Evolutionary conservation across 306 rosid species (phyloP).

Genomic region (Quercus alba): DNA sequence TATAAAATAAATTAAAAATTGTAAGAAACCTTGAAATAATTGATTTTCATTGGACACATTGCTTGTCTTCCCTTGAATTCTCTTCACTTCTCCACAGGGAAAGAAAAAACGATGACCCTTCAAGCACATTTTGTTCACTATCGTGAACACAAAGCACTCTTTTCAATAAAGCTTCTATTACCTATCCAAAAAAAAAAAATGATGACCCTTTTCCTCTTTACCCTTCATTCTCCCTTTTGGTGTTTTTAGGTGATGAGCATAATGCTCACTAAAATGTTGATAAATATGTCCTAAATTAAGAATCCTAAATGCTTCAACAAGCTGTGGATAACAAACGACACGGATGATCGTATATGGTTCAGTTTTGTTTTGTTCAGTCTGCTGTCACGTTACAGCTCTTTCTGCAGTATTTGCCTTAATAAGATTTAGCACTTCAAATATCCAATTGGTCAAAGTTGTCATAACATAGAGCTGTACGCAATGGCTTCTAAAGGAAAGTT

Average conservation of each 20-base stretch:
- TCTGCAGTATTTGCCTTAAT: not conserved
- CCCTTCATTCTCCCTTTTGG: not conserved
- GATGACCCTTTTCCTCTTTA: not conserved
- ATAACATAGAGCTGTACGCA: not conserved
- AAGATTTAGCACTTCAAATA: not conserved
- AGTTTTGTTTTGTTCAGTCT: not conserved
- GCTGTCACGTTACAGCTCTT: not conserved
- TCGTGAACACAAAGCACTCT: no score
- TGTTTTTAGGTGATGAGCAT: not conserved
- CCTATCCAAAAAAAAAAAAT: not conserved
- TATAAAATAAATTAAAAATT: not conserved
- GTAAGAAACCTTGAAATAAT: not conserved
- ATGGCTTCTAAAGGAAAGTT: not conserved
- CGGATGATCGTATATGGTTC: not conserved
- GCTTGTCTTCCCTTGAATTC: not conserved
- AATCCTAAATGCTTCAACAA: not conserved
- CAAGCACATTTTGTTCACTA: no score
- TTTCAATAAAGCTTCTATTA: no score
- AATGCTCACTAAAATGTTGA: not conserved
- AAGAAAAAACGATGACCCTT: no score
- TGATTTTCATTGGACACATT: not conserved
- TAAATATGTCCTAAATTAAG: not conserved
- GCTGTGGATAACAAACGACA: not conserved
- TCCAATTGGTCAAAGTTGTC: not conserved
- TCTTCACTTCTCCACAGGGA: not conserved